These are phyloP conservation scores for Hansenula sp. DNA, from an alignment of 1,139 yeast species.

Conservation along the genomic window DNA sequence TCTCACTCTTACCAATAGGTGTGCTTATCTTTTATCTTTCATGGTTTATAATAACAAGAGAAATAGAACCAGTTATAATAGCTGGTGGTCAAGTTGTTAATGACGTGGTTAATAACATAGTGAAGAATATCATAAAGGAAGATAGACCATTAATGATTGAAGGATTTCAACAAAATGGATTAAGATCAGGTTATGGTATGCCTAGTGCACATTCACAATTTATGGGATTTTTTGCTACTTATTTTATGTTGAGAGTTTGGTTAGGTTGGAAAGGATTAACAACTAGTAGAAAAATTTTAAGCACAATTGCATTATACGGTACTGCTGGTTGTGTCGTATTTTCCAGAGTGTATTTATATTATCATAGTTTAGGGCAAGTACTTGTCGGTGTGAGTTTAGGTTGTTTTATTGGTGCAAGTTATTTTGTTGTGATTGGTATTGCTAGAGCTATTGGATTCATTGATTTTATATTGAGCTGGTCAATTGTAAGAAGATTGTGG, in stretches of 20 bases:
- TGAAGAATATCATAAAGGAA: conserved; percentile 61
- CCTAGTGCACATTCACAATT: conserved; percentile 97
- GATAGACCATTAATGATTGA: conserved; percentile 69
- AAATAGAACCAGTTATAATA: conserved; percentile 76
- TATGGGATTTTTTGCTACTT: conserved; percentile 79
- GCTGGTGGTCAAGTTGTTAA: conserved; percentile 84
- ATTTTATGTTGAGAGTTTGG: conserved; percentile 47
- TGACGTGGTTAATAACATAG: conserved; percentile 65
- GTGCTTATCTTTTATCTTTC: conserved; percentile 76
- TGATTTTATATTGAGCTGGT: conserved; percentile 54
- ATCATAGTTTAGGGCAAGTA: conserved; percentile 75
- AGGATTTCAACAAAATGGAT: conserved; percentile 40
- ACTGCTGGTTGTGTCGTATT: conserved; percentile 52
- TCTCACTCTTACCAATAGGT: conserved; percentile 80
- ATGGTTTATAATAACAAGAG: conserved; percentile 79
- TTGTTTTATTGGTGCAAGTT: conserved; percentile 47
- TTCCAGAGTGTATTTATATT: conserved; percentile 74
- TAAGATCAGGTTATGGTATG: conserved; percentile 78
- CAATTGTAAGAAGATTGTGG: conserved; percentile 38
- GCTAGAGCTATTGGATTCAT: conserved; percentile 56
- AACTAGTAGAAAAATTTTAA: conserved; percentile 22
- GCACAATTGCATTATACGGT: conserved; percentile 18
- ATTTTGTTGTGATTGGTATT: conserved; percentile 49
- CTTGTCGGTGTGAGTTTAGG: conserved; percentile 70
- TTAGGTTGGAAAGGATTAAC: conserved; percentile 36